Base-by-base conservation (phyloP, 768 basidiomycete species). In the Crepidotus variabilis region DNA sequence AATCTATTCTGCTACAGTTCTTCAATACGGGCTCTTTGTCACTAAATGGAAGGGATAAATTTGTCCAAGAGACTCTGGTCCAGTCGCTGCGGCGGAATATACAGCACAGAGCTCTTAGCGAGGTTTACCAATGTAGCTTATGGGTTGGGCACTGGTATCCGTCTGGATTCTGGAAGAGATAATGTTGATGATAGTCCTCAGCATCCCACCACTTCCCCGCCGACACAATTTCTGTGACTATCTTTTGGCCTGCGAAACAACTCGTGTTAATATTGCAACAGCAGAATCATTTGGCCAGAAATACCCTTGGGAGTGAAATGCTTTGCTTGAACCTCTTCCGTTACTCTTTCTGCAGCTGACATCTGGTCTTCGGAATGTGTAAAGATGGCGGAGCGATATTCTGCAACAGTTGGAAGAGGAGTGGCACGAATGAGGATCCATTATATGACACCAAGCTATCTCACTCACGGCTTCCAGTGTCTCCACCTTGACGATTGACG, bases 131-230 rank as follows among this genome's bases (percentile, higher is more conserved):
- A 65, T 92, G 86, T 47, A 95, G 73, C 36, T 74, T 78, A 71
- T 96, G 94, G 2, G 89, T 94, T 0, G 94, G 87, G 72, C 95
- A 98, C 63, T 94, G 91, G 68, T 97, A 97, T 8, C 95, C 96
- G 10, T 66, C 65, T 0, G 95, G 92, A 68, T 97, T 92, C 76
- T 89, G 88, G 74, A 85, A 86, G 54, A 85, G 75, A 65, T 92
- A 93, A 28, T 89, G 75, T 61, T 94, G 92, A 71, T 93, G 90
- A 64, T 94, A 92, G 2, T 87, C 81, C 69, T 92, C 90, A 0
- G 89, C 90, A 56, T 88, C 76, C 73, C 83, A 94, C 94, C 94
- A 98, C 35, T 78, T 69, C 0, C 82, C 84, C 0, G 87, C 89
- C 1, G 79, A 69, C 11, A 79, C 63, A 54, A 98, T 90, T 61